These are phyloP conservation scores for Scenedesmus sp. DNA, from an alignment of 163 green algal species.

Conservation along the genomic window DNA sequence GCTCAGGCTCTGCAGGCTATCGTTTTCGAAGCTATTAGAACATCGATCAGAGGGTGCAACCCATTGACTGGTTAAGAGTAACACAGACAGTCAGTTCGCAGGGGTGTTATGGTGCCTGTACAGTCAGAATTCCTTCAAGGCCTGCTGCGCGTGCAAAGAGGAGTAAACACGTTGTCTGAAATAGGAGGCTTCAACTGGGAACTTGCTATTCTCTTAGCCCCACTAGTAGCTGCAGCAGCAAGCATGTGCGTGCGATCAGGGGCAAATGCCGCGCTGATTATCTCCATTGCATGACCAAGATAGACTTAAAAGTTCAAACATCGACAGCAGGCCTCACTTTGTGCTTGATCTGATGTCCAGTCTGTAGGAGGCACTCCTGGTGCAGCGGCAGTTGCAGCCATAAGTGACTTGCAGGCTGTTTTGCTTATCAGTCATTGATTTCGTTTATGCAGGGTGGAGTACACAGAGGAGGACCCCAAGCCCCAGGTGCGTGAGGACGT, in stretches of 20 bases:
- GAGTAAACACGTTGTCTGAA: not conserved
- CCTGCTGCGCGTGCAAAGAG: not conserved
- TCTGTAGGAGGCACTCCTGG: conserved; percentile 17
- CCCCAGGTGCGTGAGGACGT: conserved; percentile 56
- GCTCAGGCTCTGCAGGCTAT: not conserved
- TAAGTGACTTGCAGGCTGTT: not conserved
- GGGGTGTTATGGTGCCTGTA: not conserved
- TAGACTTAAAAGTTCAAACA: not conserved
- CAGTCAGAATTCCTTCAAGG: not conserved
- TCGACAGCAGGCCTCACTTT: not conserved
- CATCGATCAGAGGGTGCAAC: not conserved
- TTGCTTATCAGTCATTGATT: not conserved
- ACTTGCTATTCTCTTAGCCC: not conserved
- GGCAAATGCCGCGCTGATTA: not conserved
- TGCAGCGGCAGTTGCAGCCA: not conserved
- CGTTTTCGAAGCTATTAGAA: not conserved
- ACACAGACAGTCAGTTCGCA: conserved; percentile 12
- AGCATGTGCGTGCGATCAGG: not conserved
- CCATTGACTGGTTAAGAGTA: not conserved
- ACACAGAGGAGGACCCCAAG: conserved; percentile 75
- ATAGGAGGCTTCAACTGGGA: not conserved
- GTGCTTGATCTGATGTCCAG: conserved; percentile 1
- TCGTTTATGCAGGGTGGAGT: conserved; percentile 67
- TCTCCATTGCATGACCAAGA: not conserved
- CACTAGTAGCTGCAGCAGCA: conserved; percentile 13